Evolutionary conservation across 768 basidiomycete species (phyloP).

Genomic region (Pleurotus sapidus): DNA sequence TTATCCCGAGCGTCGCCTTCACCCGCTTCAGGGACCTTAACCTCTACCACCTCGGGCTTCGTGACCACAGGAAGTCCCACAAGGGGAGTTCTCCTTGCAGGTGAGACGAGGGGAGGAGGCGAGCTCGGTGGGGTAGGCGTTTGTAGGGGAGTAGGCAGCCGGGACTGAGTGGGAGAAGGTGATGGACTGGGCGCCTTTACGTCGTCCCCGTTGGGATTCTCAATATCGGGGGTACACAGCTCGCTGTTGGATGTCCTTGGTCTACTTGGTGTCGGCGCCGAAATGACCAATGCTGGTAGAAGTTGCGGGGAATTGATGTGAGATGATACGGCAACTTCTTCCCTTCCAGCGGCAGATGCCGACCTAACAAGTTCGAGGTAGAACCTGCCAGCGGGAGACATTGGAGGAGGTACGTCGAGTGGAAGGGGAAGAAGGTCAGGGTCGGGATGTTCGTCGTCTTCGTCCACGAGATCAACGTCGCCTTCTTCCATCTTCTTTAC

Average conservation of each 20-base stretch:
- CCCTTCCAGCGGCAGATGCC: neutral
- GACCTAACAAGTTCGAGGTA: neutral
- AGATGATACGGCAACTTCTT: too few species aligned
- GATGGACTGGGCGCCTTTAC: slow-evolving; percentile 5
- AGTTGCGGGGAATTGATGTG: neutral
- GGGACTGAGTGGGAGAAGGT: slow-evolving; percentile 14
- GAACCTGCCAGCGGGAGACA: slow-evolving; percentile 14
- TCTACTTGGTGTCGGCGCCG: neutral
- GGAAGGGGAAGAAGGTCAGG: slow-evolving; percentile 43
- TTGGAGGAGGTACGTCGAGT: slow-evolving; percentile 8
- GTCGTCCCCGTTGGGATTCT: neutral
- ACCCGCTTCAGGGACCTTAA: neutral
- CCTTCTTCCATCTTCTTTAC: too few species aligned
- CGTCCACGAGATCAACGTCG: too few species aligned
- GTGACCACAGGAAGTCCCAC: neutral
- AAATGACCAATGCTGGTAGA: slow-evolving; percentile 6
- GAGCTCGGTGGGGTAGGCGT: slow-evolving; percentile 45
- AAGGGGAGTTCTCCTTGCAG: neutral
- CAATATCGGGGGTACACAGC: slow-evolving; percentile 10
- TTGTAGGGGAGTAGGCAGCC: slow-evolving; percentile 23
- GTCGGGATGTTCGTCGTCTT: slow-evolving; percentile 26
- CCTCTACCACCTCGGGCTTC: neutral
- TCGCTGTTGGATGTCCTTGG: neutral
- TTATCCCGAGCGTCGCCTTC: neutral
- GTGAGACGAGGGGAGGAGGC: slow-evolving; percentile 19